Conservation (phyloP, 768 basidiomycete species). For the Sarcodon aspratus region DNA sequence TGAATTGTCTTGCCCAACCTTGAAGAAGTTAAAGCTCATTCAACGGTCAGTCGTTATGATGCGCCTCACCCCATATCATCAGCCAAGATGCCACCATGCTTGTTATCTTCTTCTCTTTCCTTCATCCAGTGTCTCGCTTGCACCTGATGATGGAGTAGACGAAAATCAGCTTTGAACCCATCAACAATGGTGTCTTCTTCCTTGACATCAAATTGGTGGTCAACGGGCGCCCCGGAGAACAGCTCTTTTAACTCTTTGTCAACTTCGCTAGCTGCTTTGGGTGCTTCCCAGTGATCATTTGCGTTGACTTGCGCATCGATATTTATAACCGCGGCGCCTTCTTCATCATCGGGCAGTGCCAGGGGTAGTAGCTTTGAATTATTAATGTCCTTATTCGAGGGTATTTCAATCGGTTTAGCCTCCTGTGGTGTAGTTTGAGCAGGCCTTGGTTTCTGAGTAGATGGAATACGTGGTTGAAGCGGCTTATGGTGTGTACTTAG, state of each 20-base stretch:
- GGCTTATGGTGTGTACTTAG: no score
- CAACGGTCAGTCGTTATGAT: not conserved
- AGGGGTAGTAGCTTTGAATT: no score
- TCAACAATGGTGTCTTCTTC: slow-evolving; percentile 61
- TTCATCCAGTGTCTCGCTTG: slow-evolving; percentile 83
- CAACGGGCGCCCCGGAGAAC: slow-evolving; percentile 50
- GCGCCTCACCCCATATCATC: slow-evolving; percentile 75
- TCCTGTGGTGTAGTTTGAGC: no score
- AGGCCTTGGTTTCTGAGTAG: no score
- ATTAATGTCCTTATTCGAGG: no score
- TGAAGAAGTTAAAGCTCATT: slow-evolving; percentile 3
- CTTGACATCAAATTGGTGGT: slow-evolving; percentile 44
- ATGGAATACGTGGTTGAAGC: no score
- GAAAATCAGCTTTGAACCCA: slow-evolving; percentile 63
- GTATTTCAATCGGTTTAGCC: no score
- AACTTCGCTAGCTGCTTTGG: slow-evolving; percentile 42
- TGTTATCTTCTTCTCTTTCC: slow-evolving; percentile 69
- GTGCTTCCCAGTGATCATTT: slow-evolving; percentile 19
- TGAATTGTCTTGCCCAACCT: slow-evolving; percentile 90
- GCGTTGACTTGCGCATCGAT: slow-evolving; percentile 20
- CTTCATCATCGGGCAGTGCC: not conserved
- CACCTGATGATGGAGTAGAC: slow-evolving; percentile 80
- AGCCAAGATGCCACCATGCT: slow-evolving; percentile 79
- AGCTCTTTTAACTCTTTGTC: slow-evolving; percentile 73
- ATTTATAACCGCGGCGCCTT: slow-evolving; percentile 9